Evolutionary conservation across 2,329 filamentous ascomycete genomes (phyloP), one percentile per base, ranked within the genome.

Genomic region (Claviceps paspali): DNA sequence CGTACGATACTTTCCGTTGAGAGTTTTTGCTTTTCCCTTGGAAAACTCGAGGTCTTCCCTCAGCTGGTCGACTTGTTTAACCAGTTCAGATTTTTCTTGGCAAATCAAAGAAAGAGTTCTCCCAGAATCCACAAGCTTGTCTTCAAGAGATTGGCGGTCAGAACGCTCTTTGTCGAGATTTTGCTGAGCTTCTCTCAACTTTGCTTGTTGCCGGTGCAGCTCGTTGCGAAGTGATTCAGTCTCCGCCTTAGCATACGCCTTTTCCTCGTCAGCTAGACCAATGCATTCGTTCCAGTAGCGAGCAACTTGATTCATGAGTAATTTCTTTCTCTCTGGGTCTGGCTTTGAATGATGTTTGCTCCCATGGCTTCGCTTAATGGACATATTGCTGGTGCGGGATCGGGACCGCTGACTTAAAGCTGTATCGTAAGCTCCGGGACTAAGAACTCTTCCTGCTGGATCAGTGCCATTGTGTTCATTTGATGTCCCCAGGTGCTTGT

Each of bases 231-330:
- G 49, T 5, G 38, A 38, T 7, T 49, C 38, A 33, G 56, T 52
- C 22, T 56, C 49, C n/a, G 18, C 29, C 8, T 40, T 39, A 11
- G 49, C 50, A 29, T 51, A 45, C 6, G 41, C 29, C 10, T 43
- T 48, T 33, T 59, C 55, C 18, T 52, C 45, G 23, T 56, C 50
- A 9, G 47, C 42, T 14, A 57, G 47, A 15, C 44, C 42, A 9
- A 60, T 45, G 29, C 52, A 57, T 29, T 59, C 47, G 24, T 60
- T 60, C 55, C 54, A 57, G 19, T 49, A 44, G 4, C 50, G 38
- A 22, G 52, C 52, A 18, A 58, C 46, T 10, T 55, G 47, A 9
- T 51, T 42, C 55, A 60, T 57, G 12, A 50, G 49, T 6, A 44
- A 33, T 29, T 45, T 48, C 24, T 53, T 56, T n/a, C 49, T 49